These are phyloP conservation scores for Zymoseptoria brevis DNA, from an alignment of 2,329 filamentous ascomycete species.

Conservation along the genomic window DNA sequence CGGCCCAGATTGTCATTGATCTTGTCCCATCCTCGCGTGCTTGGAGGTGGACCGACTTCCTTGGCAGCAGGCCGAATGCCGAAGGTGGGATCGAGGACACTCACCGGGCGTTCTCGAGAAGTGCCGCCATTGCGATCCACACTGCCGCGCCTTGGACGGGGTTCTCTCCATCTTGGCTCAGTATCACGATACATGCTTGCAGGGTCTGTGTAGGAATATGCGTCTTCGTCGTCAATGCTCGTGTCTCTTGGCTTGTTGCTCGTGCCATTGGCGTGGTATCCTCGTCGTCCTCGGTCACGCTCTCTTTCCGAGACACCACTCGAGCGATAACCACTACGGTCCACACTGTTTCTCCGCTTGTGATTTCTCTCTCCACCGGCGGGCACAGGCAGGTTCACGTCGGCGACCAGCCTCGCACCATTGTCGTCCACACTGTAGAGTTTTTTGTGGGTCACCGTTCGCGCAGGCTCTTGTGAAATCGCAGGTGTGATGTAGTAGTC, in stretches of 20 bases:
- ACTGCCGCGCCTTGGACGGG: slow-evolving; percentile 37
- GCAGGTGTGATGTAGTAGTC: slow-evolving; percentile 34
- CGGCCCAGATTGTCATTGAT: slow-evolving; percentile 46
- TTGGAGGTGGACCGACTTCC: slow-evolving; percentile 52
- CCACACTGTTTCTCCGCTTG: slow-evolving; percentile 26
- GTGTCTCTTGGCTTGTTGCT: slow-evolving; percentile 18
- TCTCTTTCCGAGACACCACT: slow-evolving; percentile 13
- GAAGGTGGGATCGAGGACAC: slow-evolving; percentile 33
- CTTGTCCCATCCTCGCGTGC: slow-evolving; percentile 63
- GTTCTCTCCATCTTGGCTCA: slow-evolving; percentile 38
- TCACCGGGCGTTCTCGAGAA: slow-evolving; percentile 38
- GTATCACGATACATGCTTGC: slow-evolving; percentile 45
- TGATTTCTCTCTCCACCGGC: slow-evolving; percentile 34
- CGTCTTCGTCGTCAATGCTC: slow-evolving; percentile 35
- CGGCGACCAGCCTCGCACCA: slow-evolving; percentile 32
- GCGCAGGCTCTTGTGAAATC: slow-evolving; percentile 23
- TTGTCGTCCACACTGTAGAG: slow-evolving; percentile 44
- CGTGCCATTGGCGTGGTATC: slow-evolving; percentile 26
- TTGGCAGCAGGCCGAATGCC: slow-evolving; percentile 27
- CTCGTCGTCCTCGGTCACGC: slow-evolving; percentile 21
- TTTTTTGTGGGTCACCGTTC: slow-evolving; percentile 36
- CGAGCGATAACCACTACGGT: slow-evolving; percentile 20
- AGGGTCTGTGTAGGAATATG: slow-evolving; percentile 44
- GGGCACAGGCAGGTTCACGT: slow-evolving; percentile 31
- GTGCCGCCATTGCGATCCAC: slow-evolving; percentile 32